Evolutionary conservation across 768 basidiomycete genomes (phyloP).

Genomic region (Lactarius sp.): DNA sequence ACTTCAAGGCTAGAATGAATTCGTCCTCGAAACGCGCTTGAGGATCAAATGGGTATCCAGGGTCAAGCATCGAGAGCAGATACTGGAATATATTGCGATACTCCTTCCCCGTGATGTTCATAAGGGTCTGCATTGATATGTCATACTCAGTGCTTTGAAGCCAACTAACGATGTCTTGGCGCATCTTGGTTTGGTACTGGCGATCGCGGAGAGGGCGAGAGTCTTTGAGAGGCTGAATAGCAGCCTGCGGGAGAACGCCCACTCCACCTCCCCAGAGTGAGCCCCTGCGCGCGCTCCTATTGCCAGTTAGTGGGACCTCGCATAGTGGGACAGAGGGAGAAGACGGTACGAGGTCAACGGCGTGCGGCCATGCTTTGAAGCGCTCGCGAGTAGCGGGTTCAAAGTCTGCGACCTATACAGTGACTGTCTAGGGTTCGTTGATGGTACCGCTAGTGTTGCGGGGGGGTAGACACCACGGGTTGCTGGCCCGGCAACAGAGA

Average conservation of each 20-base stretch:
- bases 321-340: neutral
- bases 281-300: slow-evolving; percentile 67
- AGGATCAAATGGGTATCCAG: slow-evolving; percentile 53
- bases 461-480: slow-evolving; percentile 50
- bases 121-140: slow-evolving; percentile 60
- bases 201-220: slow-evolving; percentile 72
- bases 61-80: slow-evolving; percentile 67
- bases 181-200: slow-evolving; percentile 67
- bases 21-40: slow-evolving; percentile 73
- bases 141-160: slow-evolving; percentile 62
- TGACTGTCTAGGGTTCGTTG: slow-evolving; percentile 61
- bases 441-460: slow-evolving; percentile 27
- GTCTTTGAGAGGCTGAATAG: slow-evolving; percentile 62
- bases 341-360: slow-evolving; percentile 61
- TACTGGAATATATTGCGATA: slow-evolving; percentile 82
- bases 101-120: slow-evolving; percentile 80
- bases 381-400: slow-evolving; percentile 67
- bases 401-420: slow-evolving; percentile 62
- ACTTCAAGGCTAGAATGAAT: slow-evolving; percentile 67
- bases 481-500: slow-evolving; percentile 77
- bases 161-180: slow-evolving; percentile 70
- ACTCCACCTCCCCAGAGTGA: slow-evolving; percentile 63
- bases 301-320: slow-evolving; percentile 13
- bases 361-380: slow-evolving; percentile 66
- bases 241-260: slow-evolving; percentile 44